Evolutionary conservation across 768 basidiomycete species (phyloP).

Genomic region (Pisolithus tinctorius): DNA sequence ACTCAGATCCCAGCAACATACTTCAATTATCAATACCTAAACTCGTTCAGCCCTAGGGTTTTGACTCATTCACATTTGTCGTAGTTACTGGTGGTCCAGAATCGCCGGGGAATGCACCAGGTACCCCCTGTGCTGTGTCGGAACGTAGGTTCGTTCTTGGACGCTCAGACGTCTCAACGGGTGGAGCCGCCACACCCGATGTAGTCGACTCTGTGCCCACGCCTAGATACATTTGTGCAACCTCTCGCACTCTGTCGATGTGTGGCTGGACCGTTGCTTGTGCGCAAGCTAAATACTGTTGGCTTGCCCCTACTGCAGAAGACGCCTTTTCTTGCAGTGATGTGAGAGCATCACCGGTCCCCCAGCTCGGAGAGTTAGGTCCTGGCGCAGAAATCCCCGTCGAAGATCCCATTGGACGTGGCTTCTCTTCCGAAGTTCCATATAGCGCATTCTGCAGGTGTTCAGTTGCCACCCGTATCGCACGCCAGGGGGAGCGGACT

Average conservation of each 20-base stretch:
- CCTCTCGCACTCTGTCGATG: slow-evolving; percentile 18
- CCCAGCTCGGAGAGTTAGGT: slow-evolving; percentile 23
- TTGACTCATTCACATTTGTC: not conserved
- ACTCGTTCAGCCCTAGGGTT: not conserved
- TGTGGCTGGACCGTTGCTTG: slow-evolving; percentile 23
- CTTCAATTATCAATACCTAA: no score
- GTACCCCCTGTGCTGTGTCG: slow-evolving; percentile 27
- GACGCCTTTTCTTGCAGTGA: slow-evolving; percentile 26
- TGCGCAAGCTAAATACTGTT: slow-evolving; percentile 23
- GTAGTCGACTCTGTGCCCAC: slow-evolving; percentile 1
- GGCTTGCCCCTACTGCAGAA: slow-evolving; percentile 24
- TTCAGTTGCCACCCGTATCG: not conserved
- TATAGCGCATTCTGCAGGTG: not conserved
- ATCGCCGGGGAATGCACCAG: slow-evolving; percentile 14
- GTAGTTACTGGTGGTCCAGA: slow-evolving; percentile 17
- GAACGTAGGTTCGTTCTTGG: slow-evolving; percentile 33
- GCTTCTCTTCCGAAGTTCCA: slow-evolving; percentile 8
- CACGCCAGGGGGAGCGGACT: not conserved
- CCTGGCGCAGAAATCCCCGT: slow-evolving; percentile 25
- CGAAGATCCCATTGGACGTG: slow-evolving; percentile 8
- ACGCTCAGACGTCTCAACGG: slow-evolving; percentile 4
- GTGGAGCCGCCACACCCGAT: slow-evolving; percentile 7
- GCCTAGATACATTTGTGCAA: slow-evolving; percentile 15
- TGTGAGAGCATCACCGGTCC: slow-evolving; percentile 25
- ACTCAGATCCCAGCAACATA: no score